Conservation (phyloP, 2,329 filamentous ascomycete genomes). For the Fusarium musae region DNA sequence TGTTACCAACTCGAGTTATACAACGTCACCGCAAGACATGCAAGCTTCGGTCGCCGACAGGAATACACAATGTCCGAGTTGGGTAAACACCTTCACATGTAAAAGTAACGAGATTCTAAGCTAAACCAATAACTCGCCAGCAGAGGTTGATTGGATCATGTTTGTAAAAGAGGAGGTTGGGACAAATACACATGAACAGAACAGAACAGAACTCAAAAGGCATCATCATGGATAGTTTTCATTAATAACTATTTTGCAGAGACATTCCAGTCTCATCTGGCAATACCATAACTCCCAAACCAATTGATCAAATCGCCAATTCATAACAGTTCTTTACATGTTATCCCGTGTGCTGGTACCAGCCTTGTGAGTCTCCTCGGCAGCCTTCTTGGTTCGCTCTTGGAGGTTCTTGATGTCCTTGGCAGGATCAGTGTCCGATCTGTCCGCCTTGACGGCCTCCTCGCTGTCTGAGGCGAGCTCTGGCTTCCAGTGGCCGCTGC, state of each 20-base stretch:
- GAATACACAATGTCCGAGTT: not conserved
- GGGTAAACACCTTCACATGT: not conserved
- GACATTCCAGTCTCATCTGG: slow-evolving; percentile 15
- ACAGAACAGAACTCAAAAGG: not conserved
- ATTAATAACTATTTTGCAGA: slow-evolving; percentile 25
- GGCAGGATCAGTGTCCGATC: slow-evolving; percentile 46
- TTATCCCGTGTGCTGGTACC: slow-evolving; percentile 61
- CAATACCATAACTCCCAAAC: slow-evolving; percentile 17
- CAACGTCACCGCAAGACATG: not conserved
- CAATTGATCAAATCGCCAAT: slow-evolving; percentile 3
- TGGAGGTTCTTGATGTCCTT: slow-evolving; percentile 62
- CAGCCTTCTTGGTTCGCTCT: slow-evolving; percentile 66
- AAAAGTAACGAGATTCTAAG: not conserved
- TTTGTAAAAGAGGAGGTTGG: too few species aligned
- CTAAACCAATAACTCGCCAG: not conserved
- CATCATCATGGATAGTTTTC: slow-evolving; percentile 4
- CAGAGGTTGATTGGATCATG: not conserved
- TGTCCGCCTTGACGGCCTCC: slow-evolving; percentile 78
- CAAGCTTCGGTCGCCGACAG: not conserved
- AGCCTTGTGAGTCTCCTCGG: slow-evolving; percentile 58
- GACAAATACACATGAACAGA: not conserved
- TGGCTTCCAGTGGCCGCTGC: slow-evolving; percentile 79
- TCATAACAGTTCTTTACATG: slow-evolving; percentile 46
- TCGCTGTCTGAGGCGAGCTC: slow-evolving; percentile 83
- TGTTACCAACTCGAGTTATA: not conserved